Evolutionary conservation across 2,329 filamentous ascomycete species (phyloP).

Genomic region (Xylariaceae sp.): DNA sequence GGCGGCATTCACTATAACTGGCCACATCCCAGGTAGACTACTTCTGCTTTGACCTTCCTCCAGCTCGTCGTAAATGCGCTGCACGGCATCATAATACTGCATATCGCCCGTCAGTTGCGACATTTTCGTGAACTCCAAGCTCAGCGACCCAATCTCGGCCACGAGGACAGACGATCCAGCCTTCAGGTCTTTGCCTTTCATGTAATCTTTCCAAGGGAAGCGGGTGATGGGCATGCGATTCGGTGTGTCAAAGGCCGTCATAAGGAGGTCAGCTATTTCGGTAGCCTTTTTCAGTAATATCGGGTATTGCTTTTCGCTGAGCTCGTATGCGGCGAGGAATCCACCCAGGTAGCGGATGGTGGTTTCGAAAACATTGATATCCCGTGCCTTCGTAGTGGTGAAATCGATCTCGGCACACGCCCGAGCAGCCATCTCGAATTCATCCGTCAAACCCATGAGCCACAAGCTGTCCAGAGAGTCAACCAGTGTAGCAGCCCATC

Average conservation of each 20-base stretch:
- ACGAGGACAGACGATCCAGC: slow-evolving; percentile 34
- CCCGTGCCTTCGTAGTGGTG: slow-evolving; percentile 40
- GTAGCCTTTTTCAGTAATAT: slow-evolving; percentile 57
- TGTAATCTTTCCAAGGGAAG: slow-evolving; percentile 55
- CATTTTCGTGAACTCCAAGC: slow-evolving; percentile 60
- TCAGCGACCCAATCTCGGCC: slow-evolving; percentile 54
- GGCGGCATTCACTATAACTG: slow-evolving; percentile 45
- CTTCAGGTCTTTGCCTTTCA: slow-evolving; percentile 38
- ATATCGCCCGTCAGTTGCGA: slow-evolving; percentile 57
- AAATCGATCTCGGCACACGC: slow-evolving; percentile 59
- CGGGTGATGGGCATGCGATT: slow-evolving; percentile 61
- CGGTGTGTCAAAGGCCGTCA: slow-evolving; percentile 63
- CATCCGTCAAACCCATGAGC: slow-evolving; percentile 64
- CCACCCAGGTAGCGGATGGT: slow-evolving; percentile 69
- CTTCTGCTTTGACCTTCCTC: slow-evolving; percentile 50
- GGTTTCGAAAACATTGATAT: slow-evolving; percentile 67
- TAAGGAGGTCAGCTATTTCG: slow-evolving; percentile 61
- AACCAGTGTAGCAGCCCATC: slow-evolving; percentile 65
- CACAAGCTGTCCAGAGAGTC: slow-evolving; percentile 67
- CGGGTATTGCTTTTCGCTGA: slow-evolving; percentile 50
- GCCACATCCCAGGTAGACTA: slow-evolving; percentile 59
- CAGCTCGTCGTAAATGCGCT: slow-evolving; percentile 53
- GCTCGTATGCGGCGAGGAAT: slow-evolving; percentile 64
- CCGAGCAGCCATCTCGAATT: slow-evolving; percentile 60
- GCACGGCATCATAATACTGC: slow-evolving; percentile 58